Evolutionary conservation across 2,329 filamentous ascomycete species (phyloP).

Genomic region (Curvularia eragrostidis): DNA sequence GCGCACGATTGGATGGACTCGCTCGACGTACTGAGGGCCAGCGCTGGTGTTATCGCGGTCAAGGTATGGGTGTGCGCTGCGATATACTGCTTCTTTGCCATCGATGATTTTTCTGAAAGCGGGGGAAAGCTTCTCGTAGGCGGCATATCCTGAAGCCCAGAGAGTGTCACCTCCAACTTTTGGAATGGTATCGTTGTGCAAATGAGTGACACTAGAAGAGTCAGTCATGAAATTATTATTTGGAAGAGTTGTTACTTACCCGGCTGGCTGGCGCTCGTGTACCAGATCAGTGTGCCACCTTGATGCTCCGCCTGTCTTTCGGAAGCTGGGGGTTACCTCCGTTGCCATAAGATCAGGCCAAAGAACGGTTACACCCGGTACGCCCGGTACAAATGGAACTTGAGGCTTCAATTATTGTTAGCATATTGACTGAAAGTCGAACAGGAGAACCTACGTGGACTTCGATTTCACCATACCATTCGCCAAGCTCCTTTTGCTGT

Average conservation of each 20-base stretch:
- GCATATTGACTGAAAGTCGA: neutral
- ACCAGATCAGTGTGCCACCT: conserved; percentile 75
- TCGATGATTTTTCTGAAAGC: conserved; percentile 74
- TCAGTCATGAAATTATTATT: conserved; percentile 4
- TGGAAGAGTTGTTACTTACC: conserved; percentile 36
- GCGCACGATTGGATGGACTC: conserved; percentile 71
- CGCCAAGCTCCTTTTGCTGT: conserved; percentile 41
- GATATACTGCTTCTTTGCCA: conserved; percentile 67
- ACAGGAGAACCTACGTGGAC: conserved; percentile 63
- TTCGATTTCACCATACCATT: conserved; percentile 62
- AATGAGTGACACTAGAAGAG: conserved; percentile 62
- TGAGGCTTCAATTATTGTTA: conserved; percentile 61
- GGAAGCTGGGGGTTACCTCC: conserved; percentile 67
- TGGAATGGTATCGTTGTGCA: conserved; percentile 73
- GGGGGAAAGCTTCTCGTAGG: conserved; percentile 76
- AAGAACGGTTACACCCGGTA: conserved; percentile 68
- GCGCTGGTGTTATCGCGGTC: conserved; percentile 66
- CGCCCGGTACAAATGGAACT: conserved; percentile 72
- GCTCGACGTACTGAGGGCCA: conserved; percentile 71
- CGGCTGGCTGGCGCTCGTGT: conserved; percentile 73
- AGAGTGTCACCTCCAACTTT: conserved; percentile 72
- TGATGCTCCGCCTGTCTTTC: conserved; percentile 70
- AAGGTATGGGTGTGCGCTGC: conserved; percentile 70
- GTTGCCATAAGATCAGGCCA: conserved; percentile 73
- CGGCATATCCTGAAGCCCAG: conserved; percentile 72